Percentiles rank a stretch among this genome's conserved stretches.
These are phyloP conservation scores for Eucalyptus tenuipes DNA, from an alignment of 345 rosid species.

Conservation along the genomic window DNA sequence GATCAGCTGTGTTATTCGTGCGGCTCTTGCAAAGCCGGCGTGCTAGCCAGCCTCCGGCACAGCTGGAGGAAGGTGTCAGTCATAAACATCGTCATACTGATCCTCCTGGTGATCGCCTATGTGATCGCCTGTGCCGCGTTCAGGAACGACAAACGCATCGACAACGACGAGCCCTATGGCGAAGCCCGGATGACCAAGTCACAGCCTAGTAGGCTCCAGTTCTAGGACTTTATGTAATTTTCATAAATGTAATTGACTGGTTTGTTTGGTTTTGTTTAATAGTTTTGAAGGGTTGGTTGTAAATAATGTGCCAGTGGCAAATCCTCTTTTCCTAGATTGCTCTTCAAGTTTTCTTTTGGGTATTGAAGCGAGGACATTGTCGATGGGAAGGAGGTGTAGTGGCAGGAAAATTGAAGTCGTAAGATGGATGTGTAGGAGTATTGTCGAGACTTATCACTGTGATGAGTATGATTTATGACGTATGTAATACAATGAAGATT, in stretches of 20 bases:
- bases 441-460: background rate
- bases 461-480: background rate
- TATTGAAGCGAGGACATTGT: background rate
- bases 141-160: conserved; percentile 66
- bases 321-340: background rate
- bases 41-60: conserved; percentile 68
- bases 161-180: conserved; percentile 70
- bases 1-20: conserved; percentile 58
- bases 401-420: background rate
- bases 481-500: background rate
- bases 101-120: conserved; percentile 66
- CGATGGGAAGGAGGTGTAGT: background rate
- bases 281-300: background rate
- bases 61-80: conserved; percentile 96
- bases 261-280: background rate
- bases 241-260: background rate
- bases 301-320: background rate
- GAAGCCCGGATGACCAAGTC: conserved; percentile 72
- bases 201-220: conserved; percentile 53
- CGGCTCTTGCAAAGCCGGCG: conserved; percentile 88
- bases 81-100: conserved; percentile 64
- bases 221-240: background rate
- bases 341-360: background rate
- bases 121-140: conserved; percentile 70
- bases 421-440: background rate